Percentiles rank a stretch among this genome's conserved stretches.
Conservation (phyloP, 1,284 basidiomycete species). For the Tausonia pullulans region DNA sequence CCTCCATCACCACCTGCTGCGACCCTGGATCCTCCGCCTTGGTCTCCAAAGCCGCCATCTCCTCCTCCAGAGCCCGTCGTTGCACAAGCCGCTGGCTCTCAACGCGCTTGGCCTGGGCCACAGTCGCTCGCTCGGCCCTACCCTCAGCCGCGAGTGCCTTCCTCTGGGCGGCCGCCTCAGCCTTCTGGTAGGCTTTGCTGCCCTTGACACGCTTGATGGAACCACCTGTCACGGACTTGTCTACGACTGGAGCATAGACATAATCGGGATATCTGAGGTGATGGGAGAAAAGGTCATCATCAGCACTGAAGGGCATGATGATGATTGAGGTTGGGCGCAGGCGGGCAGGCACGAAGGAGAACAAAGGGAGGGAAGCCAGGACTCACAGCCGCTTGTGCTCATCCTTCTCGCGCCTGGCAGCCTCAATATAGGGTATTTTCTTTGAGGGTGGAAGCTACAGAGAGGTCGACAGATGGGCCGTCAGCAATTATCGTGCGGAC, state of each 20-base stretch:
- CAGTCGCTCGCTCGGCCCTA: neutral
- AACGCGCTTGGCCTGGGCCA: neutral
- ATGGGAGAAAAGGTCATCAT: neutral
- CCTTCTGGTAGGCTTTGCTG: slow-evolving; percentile 6
- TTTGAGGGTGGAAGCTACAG: slow-evolving; percentile 1
- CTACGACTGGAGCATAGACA: slow-evolving; percentile 5
- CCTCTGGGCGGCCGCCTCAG: neutral
- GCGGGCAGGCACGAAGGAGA: neutral
- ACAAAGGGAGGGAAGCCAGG: neutral
- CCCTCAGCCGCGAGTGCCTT: neutral
- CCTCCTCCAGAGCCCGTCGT: no score
- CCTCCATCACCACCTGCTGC: no score
- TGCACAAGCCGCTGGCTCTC: neutral
- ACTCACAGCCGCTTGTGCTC: slow-evolving; percentile 13
- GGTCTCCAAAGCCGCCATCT: no score
- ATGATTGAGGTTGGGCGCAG: neutral
- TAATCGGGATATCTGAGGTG: slow-evolving; percentile 9
- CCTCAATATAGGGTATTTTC: slow-evolving; percentile 6
- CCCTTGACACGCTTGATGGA: neutral
- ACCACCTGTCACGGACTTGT: neutral
- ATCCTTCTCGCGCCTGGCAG: slow-evolving; percentile 9
- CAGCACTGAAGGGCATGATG: neutral
- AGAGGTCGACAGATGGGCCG: neutral
- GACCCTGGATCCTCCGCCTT: no score
- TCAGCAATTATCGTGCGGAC: neutral